Evolutionary conservation across 1,284 basidiomycete genomes (phyloP).

Genomic region (Ustilago loliicola): DNA sequence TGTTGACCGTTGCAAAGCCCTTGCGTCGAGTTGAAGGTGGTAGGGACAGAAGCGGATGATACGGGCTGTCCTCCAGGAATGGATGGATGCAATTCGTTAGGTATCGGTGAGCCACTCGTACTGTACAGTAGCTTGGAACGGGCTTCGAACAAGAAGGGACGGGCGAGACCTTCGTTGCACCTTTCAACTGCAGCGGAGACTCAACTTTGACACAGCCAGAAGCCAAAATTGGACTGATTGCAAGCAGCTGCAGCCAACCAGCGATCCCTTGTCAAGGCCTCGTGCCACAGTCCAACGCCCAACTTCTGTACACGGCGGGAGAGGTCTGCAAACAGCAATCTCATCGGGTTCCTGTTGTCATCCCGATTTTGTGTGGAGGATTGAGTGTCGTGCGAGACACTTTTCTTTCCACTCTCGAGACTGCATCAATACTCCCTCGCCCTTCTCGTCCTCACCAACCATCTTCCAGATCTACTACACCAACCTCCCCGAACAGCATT

Average conservation of each 20-base stretch:
- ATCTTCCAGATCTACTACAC: not conserved
- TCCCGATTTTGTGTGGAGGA: conserved; percentile 17
- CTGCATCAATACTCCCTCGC: not conserved
- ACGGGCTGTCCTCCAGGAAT: not conserved
- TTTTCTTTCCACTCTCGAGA: conserved; percentile 6
- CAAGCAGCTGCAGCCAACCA: not conserved
- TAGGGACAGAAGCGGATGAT: not conserved
- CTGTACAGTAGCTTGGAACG: not conserved
- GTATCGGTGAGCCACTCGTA: conserved; percentile 4
- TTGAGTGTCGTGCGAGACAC: conserved; percentile 38
- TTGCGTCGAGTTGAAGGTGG: not conserved
- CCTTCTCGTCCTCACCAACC: not conserved
- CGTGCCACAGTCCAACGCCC: not conserved
- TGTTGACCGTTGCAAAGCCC: not conserved
- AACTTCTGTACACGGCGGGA: not conserved
- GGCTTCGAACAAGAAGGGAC: conserved; percentile 6
- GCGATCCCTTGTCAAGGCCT: conserved; percentile 7
- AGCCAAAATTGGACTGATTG: not conserved
- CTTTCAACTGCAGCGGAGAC: conserved; percentile 9
- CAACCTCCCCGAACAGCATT: not conserved
- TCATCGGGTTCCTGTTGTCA: not conserved
- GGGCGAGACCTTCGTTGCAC: conserved; percentile 8
- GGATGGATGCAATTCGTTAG: not conserved
- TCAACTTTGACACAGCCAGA: conserved; percentile 9
- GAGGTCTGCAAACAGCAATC: not conserved